Evolutionary conservation across 495 filamentous ascomycete species (phyloP).

Genomic region (Thozetella sp.): DNA sequence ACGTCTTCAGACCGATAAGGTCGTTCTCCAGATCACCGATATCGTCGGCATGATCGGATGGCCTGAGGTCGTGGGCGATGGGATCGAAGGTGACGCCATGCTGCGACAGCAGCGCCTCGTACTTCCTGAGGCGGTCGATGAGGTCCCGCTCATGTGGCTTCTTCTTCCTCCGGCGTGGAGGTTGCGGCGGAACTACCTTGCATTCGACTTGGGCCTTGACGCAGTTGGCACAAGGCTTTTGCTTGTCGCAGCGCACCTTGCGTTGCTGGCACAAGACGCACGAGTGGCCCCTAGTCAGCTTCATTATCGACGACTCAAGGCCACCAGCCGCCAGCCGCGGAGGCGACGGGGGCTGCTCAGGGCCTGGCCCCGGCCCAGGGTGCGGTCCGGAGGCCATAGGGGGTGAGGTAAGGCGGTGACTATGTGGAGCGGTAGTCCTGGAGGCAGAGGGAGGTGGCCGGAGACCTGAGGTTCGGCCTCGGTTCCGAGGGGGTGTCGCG

Average conservation of each 20-base stretch:
- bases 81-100: constrained; percentile 51
- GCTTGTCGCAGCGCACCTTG: constrained; percentile 69
- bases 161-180: constrained; percentile 61
- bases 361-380: background rate
- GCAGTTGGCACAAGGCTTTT: constrained; percentile 67
- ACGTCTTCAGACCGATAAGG: constrained; percentile 40
- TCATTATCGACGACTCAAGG: constrained; percentile 39
- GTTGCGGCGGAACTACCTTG: constrained; percentile 58
- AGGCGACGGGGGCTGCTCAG: constrained; percentile 29
- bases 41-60: constrained; percentile 42
- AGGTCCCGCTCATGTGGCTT: constrained; percentile 52
- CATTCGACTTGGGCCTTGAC: constrained; percentile 63
- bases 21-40: constrained; percentile 50
- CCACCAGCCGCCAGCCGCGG: constrained; percentile 17
- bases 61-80: constrained; percentile 41
- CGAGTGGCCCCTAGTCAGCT: constrained; percentile 57
- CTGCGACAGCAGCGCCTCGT: constrained; percentile 53
- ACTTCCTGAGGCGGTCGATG: constrained; percentile 52
- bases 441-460: background rate
- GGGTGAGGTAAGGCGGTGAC: background rate
- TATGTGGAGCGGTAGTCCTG: background rate
- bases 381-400: background rate
- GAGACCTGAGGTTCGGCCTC: background rate
- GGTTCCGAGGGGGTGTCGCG: background rate
- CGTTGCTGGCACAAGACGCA: constrained; percentile 67